Conservation (phyloP, 2,329 filamentous ascomycete species). For the Aspergillus thermomutatus region DNA sequence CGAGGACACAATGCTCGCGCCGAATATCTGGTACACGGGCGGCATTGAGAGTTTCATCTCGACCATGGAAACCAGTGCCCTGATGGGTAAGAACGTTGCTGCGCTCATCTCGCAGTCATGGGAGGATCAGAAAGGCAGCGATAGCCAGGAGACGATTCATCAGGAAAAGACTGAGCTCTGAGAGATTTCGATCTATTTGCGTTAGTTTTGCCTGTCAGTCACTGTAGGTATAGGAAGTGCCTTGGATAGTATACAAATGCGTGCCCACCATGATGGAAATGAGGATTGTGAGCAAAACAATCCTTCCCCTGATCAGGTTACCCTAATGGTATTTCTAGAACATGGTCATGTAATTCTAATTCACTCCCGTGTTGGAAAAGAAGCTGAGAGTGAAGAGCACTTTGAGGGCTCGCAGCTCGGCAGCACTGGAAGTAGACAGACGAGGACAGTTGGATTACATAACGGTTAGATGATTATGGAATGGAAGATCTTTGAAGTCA, state of each 20-base stretch:
- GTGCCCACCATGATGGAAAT: not conserved
- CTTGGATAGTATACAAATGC: not conserved
- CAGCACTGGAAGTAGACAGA: too few relatives aligned
- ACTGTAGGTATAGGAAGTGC: not conserved
- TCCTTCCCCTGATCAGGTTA: not conserved
- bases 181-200: not conserved
- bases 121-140: slow-evolving; percentile 29
- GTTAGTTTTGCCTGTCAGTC: not conserved
- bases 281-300: not conserved
- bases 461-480: slow-evolving; percentile 4
- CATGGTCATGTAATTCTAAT: not conserved
- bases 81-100: slow-evolving; percentile 70
- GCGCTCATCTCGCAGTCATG: slow-evolving; percentile 55
- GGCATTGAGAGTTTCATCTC: slow-evolving; percentile 90
- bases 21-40: slow-evolving; percentile 54
- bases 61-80: slow-evolving; percentile 92
- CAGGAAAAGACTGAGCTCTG: not conserved
- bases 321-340: not conserved
- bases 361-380: not conserved
- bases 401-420: too few relatives aligned
- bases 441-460: not conserved
- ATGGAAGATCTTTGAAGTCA: slow-evolving; percentile 14
- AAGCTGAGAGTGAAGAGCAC: not conserved
- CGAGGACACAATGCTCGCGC: slow-evolving; percentile 68
- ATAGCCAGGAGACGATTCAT: not conserved